Evolutionary conservation across 257 asterid genomes (phyloP), one percentile per base, ranked within the genome.

Genomic region (Hygrophila difformis): DNA sequence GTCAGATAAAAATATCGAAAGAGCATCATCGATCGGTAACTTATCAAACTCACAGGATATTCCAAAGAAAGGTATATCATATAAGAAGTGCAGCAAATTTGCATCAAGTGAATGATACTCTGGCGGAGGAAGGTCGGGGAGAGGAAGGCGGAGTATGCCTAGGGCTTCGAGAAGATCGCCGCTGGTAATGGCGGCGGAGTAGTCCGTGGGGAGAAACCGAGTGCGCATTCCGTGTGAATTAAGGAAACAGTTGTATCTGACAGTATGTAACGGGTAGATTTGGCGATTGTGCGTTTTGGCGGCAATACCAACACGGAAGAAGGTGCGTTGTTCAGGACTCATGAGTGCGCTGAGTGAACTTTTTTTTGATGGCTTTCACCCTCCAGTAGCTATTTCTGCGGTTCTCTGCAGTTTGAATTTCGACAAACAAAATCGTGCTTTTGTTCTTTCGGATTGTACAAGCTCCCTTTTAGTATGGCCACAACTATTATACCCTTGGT

Each of bases 141-240:
- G 80, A 51, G 77, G 72, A 34, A 69, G 62, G 24, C 51, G 70
- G 62, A 75, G 55, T 85, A 78, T 77, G 34, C 71, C 91, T 49
- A 65, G 63, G 66, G 74, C 15, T 60, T 41, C 72, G 59, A 41
- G 38, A 43, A 68, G 56, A 35, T 29, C 39, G 15, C 62, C 52
- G 7, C 64, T 44, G 34, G 45, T 56, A 56, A 16, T 39, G 53
- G 44, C 18, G 53, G 56, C 20, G 62, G 66, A 64, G 72, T 38
- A 49, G 18, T 65, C 73, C 33, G 74, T 51, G 63, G 70, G 51
- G 57, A 76, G 69, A 77, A 85, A 89, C 34, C 98, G 94, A 67
- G 93, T 82, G 63, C 93, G 93, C 98, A 85, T 89, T 12, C 64
- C 65, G 60, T n/a, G n/a, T n/a, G n/a, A n/a, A n/a, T n/a, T n/a